A percentile compares a stretch with the other conserved stretches of the same genome.
Evolutionary conservation across 805 yeast genomes (phyloP).

Genomic region (Candida glaebosa): DNA sequence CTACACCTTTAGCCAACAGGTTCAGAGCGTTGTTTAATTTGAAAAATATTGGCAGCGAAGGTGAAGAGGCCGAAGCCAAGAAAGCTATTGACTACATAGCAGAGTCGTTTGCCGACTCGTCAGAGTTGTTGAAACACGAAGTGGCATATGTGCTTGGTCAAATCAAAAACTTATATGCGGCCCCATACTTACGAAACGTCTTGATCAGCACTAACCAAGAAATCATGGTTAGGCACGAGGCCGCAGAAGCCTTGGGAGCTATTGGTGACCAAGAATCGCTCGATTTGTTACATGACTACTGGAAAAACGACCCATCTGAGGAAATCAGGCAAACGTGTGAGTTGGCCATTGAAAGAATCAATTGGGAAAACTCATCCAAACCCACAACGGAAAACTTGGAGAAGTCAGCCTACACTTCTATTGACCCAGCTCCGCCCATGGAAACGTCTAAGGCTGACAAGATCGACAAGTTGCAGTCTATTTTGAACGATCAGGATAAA

Average conservation of each 20-base stretch:
- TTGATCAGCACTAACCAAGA: slow-evolving; percentile 67
- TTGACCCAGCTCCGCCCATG: slow-evolving; percentile 98
- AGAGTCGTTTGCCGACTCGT: slow-evolving; percentile 73
- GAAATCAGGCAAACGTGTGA: slow-evolving; percentile 98
- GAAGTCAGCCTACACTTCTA: slow-evolving; percentile 73
- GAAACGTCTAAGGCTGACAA: slow-evolving; percentile 51
- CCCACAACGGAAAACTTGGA: slow-evolving; percentile 69
- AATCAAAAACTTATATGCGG: slow-evolving; percentile 78
- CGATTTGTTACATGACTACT: slow-evolving; percentile 59
- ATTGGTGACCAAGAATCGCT: slow-evolving; percentile 78
- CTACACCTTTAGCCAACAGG: slow-evolving; percentile 74
- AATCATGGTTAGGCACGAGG: slow-evolving; percentile 98
- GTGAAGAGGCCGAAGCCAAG: slow-evolving; percentile 52
- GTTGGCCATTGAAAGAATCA: slow-evolving; percentile 90
- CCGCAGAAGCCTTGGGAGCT: slow-evolving; percentile 98
- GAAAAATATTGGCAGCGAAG: slow-evolving; percentile 81
- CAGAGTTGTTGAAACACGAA: slow-evolving; percentile 94
- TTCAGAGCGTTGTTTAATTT: slow-evolving; percentile 93
- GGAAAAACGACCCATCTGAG: slow-evolving; percentile 68
- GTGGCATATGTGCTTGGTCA: slow-evolving; percentile 97
- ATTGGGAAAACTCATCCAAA: slow-evolving; percentile 78
- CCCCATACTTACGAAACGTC: slow-evolving; percentile 70
- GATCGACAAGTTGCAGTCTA: slow-evolving; percentile 59
- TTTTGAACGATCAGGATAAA: slow-evolving; percentile 70
- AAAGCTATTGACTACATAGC: slow-evolving; percentile 79